A percentile compares a stretch with the other conserved stretches of the same genome.
Evolutionary conservation across 2,329 filamentous ascomycete species (phyloP).

Genomic region (Exophiala spinifera): DNA sequence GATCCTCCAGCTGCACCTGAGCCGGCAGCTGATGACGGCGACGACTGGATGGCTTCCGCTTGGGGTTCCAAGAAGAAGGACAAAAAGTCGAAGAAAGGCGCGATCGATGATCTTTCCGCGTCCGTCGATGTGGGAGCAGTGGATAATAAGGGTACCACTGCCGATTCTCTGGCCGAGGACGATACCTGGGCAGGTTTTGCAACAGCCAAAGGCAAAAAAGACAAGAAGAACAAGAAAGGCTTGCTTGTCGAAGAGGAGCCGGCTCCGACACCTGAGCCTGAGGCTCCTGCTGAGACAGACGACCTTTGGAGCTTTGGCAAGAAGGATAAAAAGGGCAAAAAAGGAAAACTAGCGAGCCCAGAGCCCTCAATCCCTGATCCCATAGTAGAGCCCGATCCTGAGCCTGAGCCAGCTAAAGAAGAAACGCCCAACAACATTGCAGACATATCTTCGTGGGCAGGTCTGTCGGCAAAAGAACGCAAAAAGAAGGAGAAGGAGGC

Average conservation of each 20-base stretch:
- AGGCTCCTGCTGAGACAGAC: slow-evolving; percentile 29
- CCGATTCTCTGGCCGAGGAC: slow-evolving; percentile 28
- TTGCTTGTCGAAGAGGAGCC: slow-evolving; percentile 17
- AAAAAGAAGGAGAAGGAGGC: slow-evolving; percentile 50
- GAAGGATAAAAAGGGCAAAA: slow-evolving; percentile 29
- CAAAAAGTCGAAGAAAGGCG: slow-evolving; percentile 38
- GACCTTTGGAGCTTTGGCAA: slow-evolving; percentile 26
- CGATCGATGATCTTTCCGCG: slow-evolving; percentile 30
- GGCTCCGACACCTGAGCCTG: slow-evolving; percentile 22
- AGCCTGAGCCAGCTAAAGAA: slow-evolving; percentile 24
- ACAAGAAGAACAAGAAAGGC: slow-evolving; percentile 29
- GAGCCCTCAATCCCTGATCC: slow-evolving; percentile 27
- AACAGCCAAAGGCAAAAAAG: slow-evolving; percentile 28
- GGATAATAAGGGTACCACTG: slow-evolving; percentile 22
- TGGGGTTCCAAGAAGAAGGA: slow-evolving; percentile 42
- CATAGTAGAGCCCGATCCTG: slow-evolving; percentile 35
- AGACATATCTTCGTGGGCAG: slow-evolving; percentile 33
- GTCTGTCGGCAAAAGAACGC: slow-evolving; percentile 28
- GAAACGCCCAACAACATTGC: slow-evolving; percentile 22
- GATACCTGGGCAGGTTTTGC: slow-evolving; percentile 30
- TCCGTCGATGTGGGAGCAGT: slow-evolving; percentile 29
- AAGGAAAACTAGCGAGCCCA: slow-evolving; percentile 27
- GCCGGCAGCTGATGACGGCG: slow-evolving; percentile 34
- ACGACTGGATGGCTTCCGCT: slow-evolving; percentile 35
- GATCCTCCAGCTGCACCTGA: slow-evolving; percentile 32